Conservation (phyloP, 805 yeast species). For the Saccharomycopsis fibuligera region DNA sequence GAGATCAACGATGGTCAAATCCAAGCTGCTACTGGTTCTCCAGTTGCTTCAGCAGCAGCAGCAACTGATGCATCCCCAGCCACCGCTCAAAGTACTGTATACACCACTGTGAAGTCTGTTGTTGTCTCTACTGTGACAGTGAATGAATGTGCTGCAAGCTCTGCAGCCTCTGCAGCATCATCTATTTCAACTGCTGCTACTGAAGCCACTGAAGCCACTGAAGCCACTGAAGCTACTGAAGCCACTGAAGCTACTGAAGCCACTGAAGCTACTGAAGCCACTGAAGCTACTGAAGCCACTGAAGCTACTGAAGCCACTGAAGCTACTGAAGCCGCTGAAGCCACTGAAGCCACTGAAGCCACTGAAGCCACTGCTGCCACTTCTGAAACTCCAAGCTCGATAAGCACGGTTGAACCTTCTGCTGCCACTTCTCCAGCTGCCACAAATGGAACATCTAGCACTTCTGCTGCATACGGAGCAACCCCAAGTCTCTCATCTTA, state of each 20-base stretch:
- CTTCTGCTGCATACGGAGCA: neutral
- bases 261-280: neutral
- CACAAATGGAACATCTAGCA: neutral
- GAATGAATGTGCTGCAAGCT: neutral
- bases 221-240: neutral
- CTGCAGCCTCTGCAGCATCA: neutral
- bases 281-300: neutral
- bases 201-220: neutral
- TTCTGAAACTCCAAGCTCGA: neutral
- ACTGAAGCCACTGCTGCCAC: neutral
- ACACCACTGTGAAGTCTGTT: neutral
- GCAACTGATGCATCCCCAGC: neutral
- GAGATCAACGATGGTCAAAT: constrained; percentile 19
- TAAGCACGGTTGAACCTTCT: neutral
- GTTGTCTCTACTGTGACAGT: neutral
- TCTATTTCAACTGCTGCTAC: constrained; percentile 2
- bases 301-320: neutral
- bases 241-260: neutral
- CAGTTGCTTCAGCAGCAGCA: constrained; percentile 19
- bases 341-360: neutral
- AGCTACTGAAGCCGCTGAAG: neutral
- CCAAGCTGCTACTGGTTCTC: constrained; percentile 20
- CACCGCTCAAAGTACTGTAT: neutral
- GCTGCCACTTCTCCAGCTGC: neutral
- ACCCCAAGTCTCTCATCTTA: neutral